Evolutionary conservation across 176 grass and related monocot species (phyloP), one percentile per base, ranked within the genome.

Genomic region (Aegilops speltoides): DNA sequence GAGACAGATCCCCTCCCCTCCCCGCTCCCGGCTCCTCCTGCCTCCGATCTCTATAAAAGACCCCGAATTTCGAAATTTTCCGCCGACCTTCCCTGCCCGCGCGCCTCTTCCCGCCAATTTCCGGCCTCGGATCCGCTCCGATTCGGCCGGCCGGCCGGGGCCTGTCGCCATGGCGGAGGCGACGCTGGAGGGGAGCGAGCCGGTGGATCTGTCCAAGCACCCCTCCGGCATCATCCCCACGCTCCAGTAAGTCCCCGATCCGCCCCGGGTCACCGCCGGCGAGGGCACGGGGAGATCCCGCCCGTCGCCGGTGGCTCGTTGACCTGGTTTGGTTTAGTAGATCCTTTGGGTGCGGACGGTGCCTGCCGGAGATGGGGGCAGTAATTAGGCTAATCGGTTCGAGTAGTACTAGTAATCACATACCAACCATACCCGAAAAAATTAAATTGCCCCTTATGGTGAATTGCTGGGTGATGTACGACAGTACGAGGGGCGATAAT

Each of bases 181-280:
- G 41, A 69, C 48, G 9, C 87, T 94, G 79, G 97, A 96, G 79
- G 97, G 79, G 68, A 99, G 80, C 90, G 92, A 96, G 68, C 94
- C 90, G 25, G 94, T 96, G 89, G 97, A 99, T 86, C 90, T 99
- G 73, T 77, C 83, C 7, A 93, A 94, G 67, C 97, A 99, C 61
- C 97, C 97, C 54, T 99, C 97, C 65, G 97, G 97, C 48, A 99
- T 99, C 85, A 45, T 99, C 64, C 97, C 97, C 45, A 99, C 90
- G 69, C 97, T 99, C 78, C 97, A 99, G 97, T 99, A 94, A 93
- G 91, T 91, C 38, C 86, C 71, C 16, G 76, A 80, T 91, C 89
- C 38, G 76, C 16, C 66, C 33, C 28, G 29, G 81, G 9, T 24
- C 33, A 33, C 37, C 68, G 69, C 64, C 22, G 46, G 29, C 43